These are phyloP conservation scores for Coffea canephora DNA, from an alignment of 257 asterid species.

Conservation along the genomic window DNA sequence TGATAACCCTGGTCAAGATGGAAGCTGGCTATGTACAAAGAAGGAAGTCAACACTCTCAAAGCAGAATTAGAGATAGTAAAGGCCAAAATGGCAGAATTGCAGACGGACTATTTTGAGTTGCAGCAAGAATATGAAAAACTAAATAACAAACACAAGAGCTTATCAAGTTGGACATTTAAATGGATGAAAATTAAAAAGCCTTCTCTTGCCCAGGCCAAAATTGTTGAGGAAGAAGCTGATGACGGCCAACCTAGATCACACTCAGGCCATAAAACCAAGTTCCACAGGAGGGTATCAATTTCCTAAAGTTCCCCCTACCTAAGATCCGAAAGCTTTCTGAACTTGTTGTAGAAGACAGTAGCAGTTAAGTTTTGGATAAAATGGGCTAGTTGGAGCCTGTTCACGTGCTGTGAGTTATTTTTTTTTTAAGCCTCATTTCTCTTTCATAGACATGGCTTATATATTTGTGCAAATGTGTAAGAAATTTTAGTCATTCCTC, in stretches of 20 bases:
- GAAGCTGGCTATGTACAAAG: slow-evolving; percentile 44
- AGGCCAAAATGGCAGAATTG: slow-evolving; percentile 52
- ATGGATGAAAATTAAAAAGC: slow-evolving; percentile 59
- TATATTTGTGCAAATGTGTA: background rate
- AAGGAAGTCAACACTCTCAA: slow-evolving; percentile 60
- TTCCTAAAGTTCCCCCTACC: background rate
- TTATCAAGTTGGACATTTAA: slow-evolving; percentile 54
- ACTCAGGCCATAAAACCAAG: slow-evolving; percentile 24
- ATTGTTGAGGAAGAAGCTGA: slow-evolving; percentile 41
- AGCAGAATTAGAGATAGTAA: slow-evolving; percentile 59
- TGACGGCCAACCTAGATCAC: slow-evolving; percentile 34
- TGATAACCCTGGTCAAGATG: slow-evolving; percentile 49
- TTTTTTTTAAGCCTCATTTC: background rate
- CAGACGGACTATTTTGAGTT: slow-evolving; percentile 57
- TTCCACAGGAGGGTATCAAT: slow-evolving; percentile 10
- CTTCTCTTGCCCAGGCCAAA: slow-evolving; percentile 45
- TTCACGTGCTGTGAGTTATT: background rate
- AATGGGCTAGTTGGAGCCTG: background rate
- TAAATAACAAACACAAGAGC: slow-evolving; percentile 33
- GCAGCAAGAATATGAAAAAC: slow-evolving; percentile 51
- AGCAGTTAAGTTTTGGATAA: background rate
- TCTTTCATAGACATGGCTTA: background rate
- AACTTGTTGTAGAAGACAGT: background rate
- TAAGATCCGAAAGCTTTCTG: background rate
- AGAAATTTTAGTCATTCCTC: background rate